These are phyloP conservation scores for Solanum verrucosum DNA, from an alignment of 257 asterid species.

Conservation along the genomic window DNA sequence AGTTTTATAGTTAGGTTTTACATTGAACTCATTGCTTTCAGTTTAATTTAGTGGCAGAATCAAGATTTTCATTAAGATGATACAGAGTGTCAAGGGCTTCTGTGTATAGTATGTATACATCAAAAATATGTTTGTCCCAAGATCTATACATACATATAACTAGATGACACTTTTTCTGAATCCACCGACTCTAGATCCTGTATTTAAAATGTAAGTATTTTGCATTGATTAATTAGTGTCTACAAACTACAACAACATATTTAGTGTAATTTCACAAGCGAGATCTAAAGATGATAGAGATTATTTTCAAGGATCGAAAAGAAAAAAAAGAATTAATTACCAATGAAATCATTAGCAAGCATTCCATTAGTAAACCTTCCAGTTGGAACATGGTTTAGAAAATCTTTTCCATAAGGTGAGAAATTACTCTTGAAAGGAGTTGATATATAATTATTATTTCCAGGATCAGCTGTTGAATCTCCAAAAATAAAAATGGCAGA, in stretches of 20 bases:
- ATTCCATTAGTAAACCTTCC: conserved; percentile 79
- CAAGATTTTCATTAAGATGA: neutral
- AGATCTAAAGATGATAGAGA: no score
- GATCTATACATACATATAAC: no score
- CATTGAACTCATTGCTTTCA: neutral
- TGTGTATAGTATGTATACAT: no score
- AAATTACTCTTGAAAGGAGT: conserved; percentile 53
- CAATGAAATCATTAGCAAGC: conserved; percentile 54
- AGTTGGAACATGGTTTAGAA: conserved; percentile 37
- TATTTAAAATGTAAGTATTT: neutral
- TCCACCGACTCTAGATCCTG: neutral
- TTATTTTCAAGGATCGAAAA: no score
- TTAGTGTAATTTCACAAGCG: no score
- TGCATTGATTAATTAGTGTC: no score
- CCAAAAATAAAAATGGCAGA: conserved; percentile 58
- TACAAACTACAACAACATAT: no score
- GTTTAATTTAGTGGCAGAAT: neutral
- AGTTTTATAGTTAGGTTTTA: no score
- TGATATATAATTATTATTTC: conserved; percentile 54
- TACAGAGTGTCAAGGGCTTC: no score
- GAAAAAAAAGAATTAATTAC: conserved; percentile 12
- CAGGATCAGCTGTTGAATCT: conserved; percentile 78
- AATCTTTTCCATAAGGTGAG: conserved; percentile 68
- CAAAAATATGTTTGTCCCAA: neutral
- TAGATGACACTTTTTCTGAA: neutral